phyloP scores from a whole-genome alignment of 495 filamentous ascomycete species.

The Penicillium waksmanii region DNA sequence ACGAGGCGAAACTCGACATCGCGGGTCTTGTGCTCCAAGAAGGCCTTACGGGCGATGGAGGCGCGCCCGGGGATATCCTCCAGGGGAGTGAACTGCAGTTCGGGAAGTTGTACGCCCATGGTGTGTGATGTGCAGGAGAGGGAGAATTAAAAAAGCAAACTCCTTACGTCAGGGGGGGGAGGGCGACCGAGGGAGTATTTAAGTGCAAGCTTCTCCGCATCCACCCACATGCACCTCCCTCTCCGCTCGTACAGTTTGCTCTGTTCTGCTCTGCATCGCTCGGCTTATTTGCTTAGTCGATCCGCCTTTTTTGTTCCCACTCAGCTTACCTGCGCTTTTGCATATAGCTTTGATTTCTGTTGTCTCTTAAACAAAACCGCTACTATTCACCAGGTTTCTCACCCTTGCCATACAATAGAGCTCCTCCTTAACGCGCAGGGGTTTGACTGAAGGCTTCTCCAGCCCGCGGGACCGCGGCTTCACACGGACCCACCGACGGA shows the following conservation, averaged over 20 bases:
- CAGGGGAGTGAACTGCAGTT: constrained; percentile 66
- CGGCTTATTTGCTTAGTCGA: not conserved
- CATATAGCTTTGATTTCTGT: constrained; percentile 5
- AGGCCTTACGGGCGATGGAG: constrained; percentile 62
- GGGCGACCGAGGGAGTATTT: constrained; percentile 1
- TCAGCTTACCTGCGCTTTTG: not conserved
- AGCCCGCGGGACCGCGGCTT: constrained; percentile 21
- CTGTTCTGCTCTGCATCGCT: not conserved
- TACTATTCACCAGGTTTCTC: constrained; percentile 12
- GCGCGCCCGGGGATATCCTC: constrained; percentile 66
- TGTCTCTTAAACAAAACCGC: not conserved
- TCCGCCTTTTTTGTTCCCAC: not conserved
- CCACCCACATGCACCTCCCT: constrained; percentile 30
- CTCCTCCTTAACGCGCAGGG: no score
- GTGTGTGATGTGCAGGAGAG: constrained; percentile 9
- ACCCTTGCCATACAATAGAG: no score
- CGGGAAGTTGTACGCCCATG: constrained; percentile 46
- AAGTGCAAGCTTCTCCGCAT: constrained; percentile 23
- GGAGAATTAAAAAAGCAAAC: constrained; percentile 11
- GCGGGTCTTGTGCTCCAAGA: constrained; percentile 78
- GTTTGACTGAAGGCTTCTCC: not conserved
- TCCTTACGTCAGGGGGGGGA: constrained; percentile 10
- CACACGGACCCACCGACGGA: constrained; percentile 19
- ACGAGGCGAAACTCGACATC: constrained; percentile 76
- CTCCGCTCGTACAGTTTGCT: constrained; percentile 14